phyloP scores from a whole-genome alignment of 495 filamentous ascomycete species.

The Platismatia glauca region DNA sequence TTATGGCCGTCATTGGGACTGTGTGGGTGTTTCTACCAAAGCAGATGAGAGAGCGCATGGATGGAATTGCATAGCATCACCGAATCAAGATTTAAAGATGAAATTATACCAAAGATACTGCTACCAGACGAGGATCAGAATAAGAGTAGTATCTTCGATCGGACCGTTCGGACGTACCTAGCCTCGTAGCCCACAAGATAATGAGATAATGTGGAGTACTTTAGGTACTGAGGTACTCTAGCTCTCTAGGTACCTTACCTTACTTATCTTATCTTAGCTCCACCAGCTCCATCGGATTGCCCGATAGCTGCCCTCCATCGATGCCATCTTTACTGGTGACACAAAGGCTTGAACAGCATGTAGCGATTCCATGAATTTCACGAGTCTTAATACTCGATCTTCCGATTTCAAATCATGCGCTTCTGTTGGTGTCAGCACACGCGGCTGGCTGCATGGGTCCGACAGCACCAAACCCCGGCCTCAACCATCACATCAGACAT shows the following conservation, averaged over 20 bases:
- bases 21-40: constrained; percentile 78
- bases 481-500: background rate
- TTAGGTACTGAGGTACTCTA: background rate
- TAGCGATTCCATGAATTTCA: background rate
- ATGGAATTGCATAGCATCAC: constrained; percentile 10
- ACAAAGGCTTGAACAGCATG: background rate
- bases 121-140: background rate
- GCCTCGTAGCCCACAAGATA: too few relatives aligned
- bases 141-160: background rate
- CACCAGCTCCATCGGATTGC: background rate
- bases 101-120: background rate
- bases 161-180: too few relatives aligned
- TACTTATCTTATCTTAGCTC: background rate
- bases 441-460: background rate
- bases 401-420: background rate
- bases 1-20: constrained; percentile 69
- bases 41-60: constrained; percentile 31
- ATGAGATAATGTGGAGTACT: too few relatives aligned
- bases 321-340: background rate
- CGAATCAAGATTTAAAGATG: background rate
- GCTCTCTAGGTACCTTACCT: too few relatives aligned
- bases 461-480: background rate
- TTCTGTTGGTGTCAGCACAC: background rate
- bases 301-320: background rate
- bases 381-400: background rate